Base-by-base conservation (phyloP, 1,284 basidiomycete species). In the Papiliotrema nemorosa region DNA sequence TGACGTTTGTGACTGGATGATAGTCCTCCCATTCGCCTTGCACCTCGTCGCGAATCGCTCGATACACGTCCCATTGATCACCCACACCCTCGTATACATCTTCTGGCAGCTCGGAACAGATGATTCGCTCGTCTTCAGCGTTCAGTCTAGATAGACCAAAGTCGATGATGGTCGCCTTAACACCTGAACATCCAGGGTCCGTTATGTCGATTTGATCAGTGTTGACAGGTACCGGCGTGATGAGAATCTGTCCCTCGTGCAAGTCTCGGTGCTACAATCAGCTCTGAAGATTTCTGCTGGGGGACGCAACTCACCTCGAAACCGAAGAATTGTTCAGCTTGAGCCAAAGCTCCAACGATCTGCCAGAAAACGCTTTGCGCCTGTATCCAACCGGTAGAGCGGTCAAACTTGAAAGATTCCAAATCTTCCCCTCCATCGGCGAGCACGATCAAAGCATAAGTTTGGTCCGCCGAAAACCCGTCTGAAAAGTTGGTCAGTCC, bases 181-280 rank as follows among this genome's bases (percentile, higher is more conserved):
- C 79, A 10, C 87, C 88, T 57, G 68, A 66, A 16, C 42, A 41
- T 79, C 76, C 21, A 67, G 72, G 43, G 73, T 50, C 14, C 36
- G 44, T 59, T 7, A 14, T 14, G 55, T 47, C 22, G 31, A 50
- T 33, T 40, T 45, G 33, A 36, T 77, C 24, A 13, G 31, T 13
- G 1, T 44, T 25, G 16, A 31, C 5, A 13, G 50, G n/a, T 3
- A 78, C 40, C 49, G 81, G 78, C 60, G 83, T 84, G 42, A 98
- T 83, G 10, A 98, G 81, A 44, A 98, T 87, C 72, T 98, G 96
- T n/a, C 94, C 94, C 84, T 91, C 91, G 67, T 98, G 94, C 31
- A 98, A 80, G 72, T 98, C 94, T 18, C 94, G 90, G 74, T 98
- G 96, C 89, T 96, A 67, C 27, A n/a, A n/a, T n/a, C n/a, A n/a